phyloP scores from a whole-genome alignment of 2,329 filamentous ascomycete genomes.

The Penicillium aurantiogriseum region DNA sequence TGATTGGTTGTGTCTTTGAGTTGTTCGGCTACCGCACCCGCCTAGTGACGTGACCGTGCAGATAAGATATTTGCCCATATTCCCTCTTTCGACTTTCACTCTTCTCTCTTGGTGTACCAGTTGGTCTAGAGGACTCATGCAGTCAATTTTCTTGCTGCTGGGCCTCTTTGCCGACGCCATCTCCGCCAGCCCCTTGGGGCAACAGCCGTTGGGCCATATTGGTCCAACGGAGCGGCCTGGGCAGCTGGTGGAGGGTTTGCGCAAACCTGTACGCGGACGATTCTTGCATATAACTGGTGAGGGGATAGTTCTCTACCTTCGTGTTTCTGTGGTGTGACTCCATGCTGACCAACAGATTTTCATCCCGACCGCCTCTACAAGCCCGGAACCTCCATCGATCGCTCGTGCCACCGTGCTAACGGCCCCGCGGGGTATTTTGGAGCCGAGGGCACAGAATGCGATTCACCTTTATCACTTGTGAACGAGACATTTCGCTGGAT shows the following conservation, averaged over 20 bases:
- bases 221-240: background rate
- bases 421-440: constrained; percentile 80
- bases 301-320: background rate
- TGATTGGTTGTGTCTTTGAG: background rate
- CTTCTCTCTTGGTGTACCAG: background rate
- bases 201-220: constrained; percentile 11
- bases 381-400: constrained; percentile 68
- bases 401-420: constrained; percentile 71
- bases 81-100: background rate
- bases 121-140: constrained; percentile 17
- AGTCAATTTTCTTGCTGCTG: constrained; percentile 15
- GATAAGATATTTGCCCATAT: constrained; percentile 1
- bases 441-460: constrained; percentile 83
- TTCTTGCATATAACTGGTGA: constrained; percentile 41
- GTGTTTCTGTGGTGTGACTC: background rate
- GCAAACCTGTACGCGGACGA: constrained; percentile 24
- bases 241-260: background rate
- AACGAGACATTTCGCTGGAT: constrained; percentile 93
- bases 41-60: constrained; percentile 4
- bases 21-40: constrained; percentile 2
- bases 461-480: constrained; percentile 74
- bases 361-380: constrained; percentile 90
- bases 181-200: constrained; percentile 15
- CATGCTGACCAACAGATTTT: constrained; percentile 62
- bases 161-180: constrained; percentile 15